Conservation (phyloP, 495 filamentous ascomycete species). For the Lasiosphaeria ovina region DNA sequence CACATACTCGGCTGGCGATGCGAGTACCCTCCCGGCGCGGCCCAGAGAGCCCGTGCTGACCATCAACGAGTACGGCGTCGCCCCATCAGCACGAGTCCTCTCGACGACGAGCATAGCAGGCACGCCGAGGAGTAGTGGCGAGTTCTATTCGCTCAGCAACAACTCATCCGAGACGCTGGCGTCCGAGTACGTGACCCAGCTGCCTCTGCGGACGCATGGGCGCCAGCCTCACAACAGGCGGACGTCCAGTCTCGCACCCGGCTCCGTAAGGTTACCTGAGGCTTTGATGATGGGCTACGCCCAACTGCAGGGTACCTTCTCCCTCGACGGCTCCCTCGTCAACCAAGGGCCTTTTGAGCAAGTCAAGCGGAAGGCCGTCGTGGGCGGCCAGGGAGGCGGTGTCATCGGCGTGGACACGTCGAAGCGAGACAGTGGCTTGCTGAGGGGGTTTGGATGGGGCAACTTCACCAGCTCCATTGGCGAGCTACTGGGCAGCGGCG, state of each 20-base stretch:
- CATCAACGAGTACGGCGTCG: conserved; percentile 55
- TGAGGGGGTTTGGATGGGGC: conserved; percentile 85
- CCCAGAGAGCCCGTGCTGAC: conserved; percentile 39
- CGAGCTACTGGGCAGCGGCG: conserved; percentile 77
- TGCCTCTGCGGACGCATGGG: conserved; percentile 42
- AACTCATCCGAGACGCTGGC: conserved; percentile 89
- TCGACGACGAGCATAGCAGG: conserved; percentile 66
- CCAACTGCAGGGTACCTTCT: conserved; percentile 90
- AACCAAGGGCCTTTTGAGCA: conserved; percentile 90
- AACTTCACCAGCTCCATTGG: conserved; percentile 83
- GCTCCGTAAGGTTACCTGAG: conserved; percentile 56
- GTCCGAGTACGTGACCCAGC: conserved; percentile 80
- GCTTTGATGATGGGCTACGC: conserved; percentile 97
- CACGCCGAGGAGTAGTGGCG: conserved; percentile 83
- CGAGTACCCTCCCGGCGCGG: conserved; percentile 33
- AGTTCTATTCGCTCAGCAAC: conserved; percentile 92
- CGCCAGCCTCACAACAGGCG: conserved; percentile 59
- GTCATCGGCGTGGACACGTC: conserved; percentile 75
- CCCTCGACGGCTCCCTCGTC: conserved; percentile 84
- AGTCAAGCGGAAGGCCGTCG: conserved; percentile 88
- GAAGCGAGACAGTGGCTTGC: conserved; percentile 74
- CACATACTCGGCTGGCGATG: conserved; percentile 33
- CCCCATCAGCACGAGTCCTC: conserved; percentile 64
- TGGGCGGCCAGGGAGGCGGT: conserved; percentile 81
- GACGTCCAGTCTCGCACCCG: conserved; percentile 56